These are phyloP conservation scores for Penicillium corylophilum DNA, from an alignment of 2,329 filamentous ascomycete genomes.

Conservation along the genomic window DNA sequence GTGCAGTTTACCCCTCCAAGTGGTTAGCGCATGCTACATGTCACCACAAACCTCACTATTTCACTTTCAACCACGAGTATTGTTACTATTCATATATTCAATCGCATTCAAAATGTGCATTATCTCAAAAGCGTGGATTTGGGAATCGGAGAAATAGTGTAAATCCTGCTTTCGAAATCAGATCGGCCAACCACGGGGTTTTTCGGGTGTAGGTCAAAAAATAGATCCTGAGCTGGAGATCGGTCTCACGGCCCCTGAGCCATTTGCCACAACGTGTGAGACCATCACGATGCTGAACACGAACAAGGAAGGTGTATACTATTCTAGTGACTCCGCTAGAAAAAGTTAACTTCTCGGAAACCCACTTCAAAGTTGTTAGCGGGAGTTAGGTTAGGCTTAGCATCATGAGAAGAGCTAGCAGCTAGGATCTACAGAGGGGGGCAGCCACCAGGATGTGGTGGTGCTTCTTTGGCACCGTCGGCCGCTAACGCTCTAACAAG, in stretches of 20 bases:
- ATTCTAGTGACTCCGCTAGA: neutral
- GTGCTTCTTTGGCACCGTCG: neutral
- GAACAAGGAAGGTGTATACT: slow-evolving; percentile 13
- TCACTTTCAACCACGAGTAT: neutral
- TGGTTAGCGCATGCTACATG: neutral
- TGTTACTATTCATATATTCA: neutral
- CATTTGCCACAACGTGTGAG: neutral
- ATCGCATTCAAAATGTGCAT: neutral
- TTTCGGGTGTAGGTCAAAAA: neutral
- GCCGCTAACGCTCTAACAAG: neutral
- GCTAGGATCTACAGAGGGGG: slow-evolving; percentile 8
- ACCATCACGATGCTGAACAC: slow-evolving; percentile 1
- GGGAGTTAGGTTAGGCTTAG: slow-evolving; percentile 1
- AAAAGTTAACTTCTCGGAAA: slow-evolving; percentile 6
- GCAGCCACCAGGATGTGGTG: neutral
- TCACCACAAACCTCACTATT: neutral
- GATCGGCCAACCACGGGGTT: slow-evolving; percentile 4
- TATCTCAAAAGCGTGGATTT: neutral
- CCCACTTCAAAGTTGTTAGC: neutral
- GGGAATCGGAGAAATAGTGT: neutral
- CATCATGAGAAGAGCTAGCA: slow-evolving; percentile 4
- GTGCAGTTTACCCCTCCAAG: neutral
- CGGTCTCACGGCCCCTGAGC: slow-evolving; percentile 20
- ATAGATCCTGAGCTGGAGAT: neutral
- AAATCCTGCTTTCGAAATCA: neutral